phyloP scores from a whole-genome alignment of 202 grass and related monocot genomes.

The Bolboschoenoplectus hybrid region DNA sequence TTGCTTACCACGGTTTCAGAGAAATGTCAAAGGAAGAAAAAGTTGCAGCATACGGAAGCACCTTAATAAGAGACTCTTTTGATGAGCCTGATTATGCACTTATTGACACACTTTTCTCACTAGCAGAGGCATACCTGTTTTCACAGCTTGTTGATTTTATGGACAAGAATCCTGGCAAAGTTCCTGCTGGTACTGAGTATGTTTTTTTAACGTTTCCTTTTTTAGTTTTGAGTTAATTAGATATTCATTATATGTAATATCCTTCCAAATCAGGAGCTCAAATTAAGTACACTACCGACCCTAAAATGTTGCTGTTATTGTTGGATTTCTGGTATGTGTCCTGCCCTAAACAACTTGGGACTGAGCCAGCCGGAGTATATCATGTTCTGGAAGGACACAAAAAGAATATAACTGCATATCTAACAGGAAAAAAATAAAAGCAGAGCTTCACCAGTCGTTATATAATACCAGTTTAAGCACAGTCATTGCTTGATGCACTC shows the following conservation, averaged over 20 bases:
- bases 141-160: constrained; percentile 96
- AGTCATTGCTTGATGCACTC: not conserved
- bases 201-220: constrained; percentile 39
- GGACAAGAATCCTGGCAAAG: constrained; percentile 88
- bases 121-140: constrained; percentile 98
- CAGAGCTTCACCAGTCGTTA: not conserved
- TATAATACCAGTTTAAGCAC: not conserved
- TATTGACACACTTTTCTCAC: constrained; percentile 93
- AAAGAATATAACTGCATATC: not conserved
- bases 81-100: constrained; percentile 98
- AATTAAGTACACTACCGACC: not conserved
- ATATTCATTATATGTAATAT: constrained; percentile 7
- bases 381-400: not conserved
- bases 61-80: constrained; percentile 90
- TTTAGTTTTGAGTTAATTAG: constrained; percentile 31
- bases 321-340: not conserved
- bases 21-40: constrained; percentile 95
- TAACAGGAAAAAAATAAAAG: not conserved
- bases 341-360: not conserved
- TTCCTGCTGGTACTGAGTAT: constrained; percentile 84
- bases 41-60: constrained; percentile 87
- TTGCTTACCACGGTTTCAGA: constrained; percentile 96
- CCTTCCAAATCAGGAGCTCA: not conserved
- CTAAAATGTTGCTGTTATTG: not conserved
- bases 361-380: not conserved